These are phyloP conservation scores for Citrullus colocynthis DNA, from an alignment of 306 rosid species.

Conservation along the genomic window DNA sequence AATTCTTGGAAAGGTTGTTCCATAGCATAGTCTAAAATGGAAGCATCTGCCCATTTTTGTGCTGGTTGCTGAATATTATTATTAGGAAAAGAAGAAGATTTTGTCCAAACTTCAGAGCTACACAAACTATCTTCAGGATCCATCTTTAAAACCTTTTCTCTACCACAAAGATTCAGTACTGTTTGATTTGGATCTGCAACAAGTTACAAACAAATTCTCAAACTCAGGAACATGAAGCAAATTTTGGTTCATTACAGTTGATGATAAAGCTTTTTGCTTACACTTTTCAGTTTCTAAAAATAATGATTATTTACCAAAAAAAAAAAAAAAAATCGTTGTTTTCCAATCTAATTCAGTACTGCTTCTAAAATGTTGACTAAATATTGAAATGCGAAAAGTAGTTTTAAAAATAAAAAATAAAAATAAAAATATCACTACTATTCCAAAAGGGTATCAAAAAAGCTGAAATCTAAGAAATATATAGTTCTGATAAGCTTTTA, in stretches of 20 bases:
- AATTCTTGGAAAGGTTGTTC: constrained; percentile 46
- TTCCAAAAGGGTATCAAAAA: background rate
- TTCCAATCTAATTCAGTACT: background rate
- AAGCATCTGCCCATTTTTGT: constrained; percentile 43
- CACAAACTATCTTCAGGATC: constrained; percentile 44
- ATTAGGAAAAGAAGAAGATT: constrained; percentile 34
- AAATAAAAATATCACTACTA: background rate
- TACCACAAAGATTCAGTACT: constrained; percentile 14
- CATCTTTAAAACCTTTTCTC: constrained; percentile 23
- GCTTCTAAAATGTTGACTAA: background rate
- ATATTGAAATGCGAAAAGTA: background rate
- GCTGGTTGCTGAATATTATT: constrained; percentile 22
- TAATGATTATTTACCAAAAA: too few species aligned
- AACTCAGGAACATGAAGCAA: background rate
- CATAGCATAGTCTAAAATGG: constrained; percentile 36
- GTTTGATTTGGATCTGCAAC: background rate
- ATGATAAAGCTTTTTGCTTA: background rate
- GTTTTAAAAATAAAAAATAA: background rate
- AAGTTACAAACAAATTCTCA: background rate
- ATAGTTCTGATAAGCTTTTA: background rate
- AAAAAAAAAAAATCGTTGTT: background rate
- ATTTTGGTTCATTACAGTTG: background rate
- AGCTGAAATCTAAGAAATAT: background rate
- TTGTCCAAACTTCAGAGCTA: constrained; percentile 42
- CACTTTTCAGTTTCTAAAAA: background rate